Evolutionary conservation across 2,329 filamentous ascomycete species (phyloP).

Genomic region (Anthostomella pinea): DNA sequence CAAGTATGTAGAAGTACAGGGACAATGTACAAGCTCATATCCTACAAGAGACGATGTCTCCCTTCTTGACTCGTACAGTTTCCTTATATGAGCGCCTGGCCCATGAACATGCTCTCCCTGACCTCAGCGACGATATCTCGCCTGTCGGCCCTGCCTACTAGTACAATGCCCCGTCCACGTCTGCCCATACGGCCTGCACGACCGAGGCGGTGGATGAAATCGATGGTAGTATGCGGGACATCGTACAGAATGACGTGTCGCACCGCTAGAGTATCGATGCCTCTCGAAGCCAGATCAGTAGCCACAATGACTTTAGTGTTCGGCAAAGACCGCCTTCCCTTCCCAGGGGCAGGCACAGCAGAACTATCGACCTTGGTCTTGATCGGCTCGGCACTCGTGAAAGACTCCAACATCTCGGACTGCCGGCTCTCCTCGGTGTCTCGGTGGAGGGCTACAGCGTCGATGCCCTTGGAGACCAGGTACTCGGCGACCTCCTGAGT

Average conservation of each 20-base stretch:
- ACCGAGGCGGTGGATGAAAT: conserved; percentile 95
- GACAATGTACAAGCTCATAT: conserved; percentile 4
- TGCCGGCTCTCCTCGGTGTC: conserved; percentile 79
- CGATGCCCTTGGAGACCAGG: conserved; percentile 79
- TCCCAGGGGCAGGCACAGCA: conserved; percentile 23
- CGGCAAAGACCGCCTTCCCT: conserved; percentile 51
- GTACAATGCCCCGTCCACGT: conserved; percentile 81
- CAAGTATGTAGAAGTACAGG: background rate
- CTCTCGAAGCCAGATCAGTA: conserved; percentile 86
- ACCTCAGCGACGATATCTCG: conserved; percentile 91
- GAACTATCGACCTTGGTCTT: conserved; percentile 18
- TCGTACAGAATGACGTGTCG: conserved; percentile 92
- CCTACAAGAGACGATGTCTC: background rate
- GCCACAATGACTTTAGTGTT: conserved; percentile 92
- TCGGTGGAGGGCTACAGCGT: conserved; percentile 79
- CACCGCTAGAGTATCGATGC: conserved; percentile 91
- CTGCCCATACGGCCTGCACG: conserved; percentile 90
- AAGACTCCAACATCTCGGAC: conserved; percentile 71
- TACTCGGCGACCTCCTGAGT: conserved; percentile 78
- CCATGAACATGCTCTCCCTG: conserved; percentile 82
- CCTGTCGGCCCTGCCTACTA: conserved; percentile 85
- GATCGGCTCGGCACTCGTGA: conserved; percentile 55
- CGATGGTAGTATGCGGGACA: conserved; percentile 95
- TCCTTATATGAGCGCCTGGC: conserved; percentile 71
- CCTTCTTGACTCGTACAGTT: too few relatives aligned